These are phyloP conservation scores for Daucus carota DNA, from an alignment of 129 eudicot genomes.

Conservation along the genomic window DH1_v3.0 NC_030389.2:41760001-41760500, in stretches of 20 bases:
- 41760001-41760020: neutral
- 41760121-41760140: constrained; percentile 23
- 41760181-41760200: constrained; percentile 14
- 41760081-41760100: neutral
- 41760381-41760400: constrained; percentile 38
- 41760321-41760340: constrained; percentile 15
- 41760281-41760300: constrained; percentile 46
- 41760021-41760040: neutral
- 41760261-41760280: constrained; percentile 41
- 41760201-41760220: constrained; percentile 17
- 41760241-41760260: constrained; percentile 26
- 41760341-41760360: constrained; percentile 47
- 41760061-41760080: neutral
- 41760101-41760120: constrained; percentile 1
- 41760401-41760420: constrained; percentile 28
- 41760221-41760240: constrained; percentile 25
- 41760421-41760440: constrained; percentile 49
- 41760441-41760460: constrained; percentile 32
- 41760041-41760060: neutral
- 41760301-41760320: constrained; percentile 18
- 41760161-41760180: constrained; percentile 27
- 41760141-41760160: constrained; percentile 40
- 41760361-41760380: constrained; percentile 53
- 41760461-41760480: constrained; percentile 50
- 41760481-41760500: constrained; percentile 57